Conservation (phyloP, 768 basidiomycete genomes). For the Russula compacta region DNA sequence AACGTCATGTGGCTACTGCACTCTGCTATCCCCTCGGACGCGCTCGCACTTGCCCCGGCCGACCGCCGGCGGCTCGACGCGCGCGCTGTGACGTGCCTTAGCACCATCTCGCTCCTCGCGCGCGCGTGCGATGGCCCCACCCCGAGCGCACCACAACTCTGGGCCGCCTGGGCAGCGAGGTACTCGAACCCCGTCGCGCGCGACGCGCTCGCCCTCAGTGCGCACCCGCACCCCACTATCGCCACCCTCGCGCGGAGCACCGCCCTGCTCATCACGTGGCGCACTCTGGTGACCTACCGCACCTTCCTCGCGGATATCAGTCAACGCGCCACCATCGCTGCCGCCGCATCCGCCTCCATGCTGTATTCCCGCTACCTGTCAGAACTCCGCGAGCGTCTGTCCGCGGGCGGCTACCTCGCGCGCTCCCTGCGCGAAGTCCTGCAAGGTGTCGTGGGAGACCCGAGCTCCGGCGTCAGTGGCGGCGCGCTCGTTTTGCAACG, state of each 20-base stretch:
- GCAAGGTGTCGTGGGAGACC: background rate
- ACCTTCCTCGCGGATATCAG: background rate
- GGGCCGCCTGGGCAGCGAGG: background rate
- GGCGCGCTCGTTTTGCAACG: background rate
- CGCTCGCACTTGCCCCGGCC: background rate
- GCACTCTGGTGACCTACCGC: slow-evolving; percentile 3
- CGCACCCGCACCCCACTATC: background rate
- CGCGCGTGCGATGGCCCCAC: background rate
- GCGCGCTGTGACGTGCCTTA: slow-evolving; percentile 1
- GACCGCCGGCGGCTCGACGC: slow-evolving; percentile 4
- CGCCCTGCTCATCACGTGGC: slow-evolving; percentile 2
- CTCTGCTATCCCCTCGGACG: background rate
- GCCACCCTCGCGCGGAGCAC: background rate
- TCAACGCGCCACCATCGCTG: background rate
- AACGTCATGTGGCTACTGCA: background rate
- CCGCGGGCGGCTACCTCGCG: background rate
- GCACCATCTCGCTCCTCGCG: background rate
- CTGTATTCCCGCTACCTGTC: background rate
- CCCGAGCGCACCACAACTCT: background rate
- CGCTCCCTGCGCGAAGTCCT: background rate
- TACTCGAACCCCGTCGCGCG: slow-evolving; percentile 8
- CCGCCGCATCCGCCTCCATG: no score
- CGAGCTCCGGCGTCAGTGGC: background rate
- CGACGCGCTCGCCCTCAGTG: background rate
- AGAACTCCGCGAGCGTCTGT: background rate